These are phyloP conservation scores for Plasmodium gallinaceum DNA, from an alignment of 169 alveolate species.

Conservation along the genomic window DNA sequence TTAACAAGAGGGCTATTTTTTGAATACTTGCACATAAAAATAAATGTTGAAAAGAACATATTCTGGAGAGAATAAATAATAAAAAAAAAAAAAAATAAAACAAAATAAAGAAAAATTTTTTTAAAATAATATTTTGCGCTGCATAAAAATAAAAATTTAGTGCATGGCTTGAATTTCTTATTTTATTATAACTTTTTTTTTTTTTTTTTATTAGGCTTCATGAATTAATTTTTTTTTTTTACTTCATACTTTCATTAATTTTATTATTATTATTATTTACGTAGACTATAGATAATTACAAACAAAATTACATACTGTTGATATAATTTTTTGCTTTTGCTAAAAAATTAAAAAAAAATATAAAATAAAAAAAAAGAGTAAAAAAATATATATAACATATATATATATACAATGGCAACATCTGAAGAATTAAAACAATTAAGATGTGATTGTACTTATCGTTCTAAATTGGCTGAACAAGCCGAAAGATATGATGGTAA, in stretches of 20 bases:
- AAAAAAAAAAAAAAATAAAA: conserved; percentile 8
- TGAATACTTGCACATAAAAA: conserved; percentile 11
- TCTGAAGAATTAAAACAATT: conserved; percentile 76
- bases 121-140: conserved; percentile 9
- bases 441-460: conserved; percentile 86
- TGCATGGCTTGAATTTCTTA: not conserved
- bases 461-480: conserved; percentile 99
- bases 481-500: conserved; percentile 99
- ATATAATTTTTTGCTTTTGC: conserved; percentile 9
- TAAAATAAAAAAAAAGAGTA: conserved; percentile 6
- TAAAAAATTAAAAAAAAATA: conserved; percentile 1
- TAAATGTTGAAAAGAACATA: conserved; percentile 27
- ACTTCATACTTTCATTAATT: conserved; percentile 1
- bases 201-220: not conserved
- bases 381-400: conserved; percentile 5
- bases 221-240: not conserved
- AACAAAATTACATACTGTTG: conserved; percentile 1
- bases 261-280: conserved; percentile 11
- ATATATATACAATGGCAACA: conserved; percentile 49
- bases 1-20: conserved; percentile 16
- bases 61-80: conserved; percentile 38
- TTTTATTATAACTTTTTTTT: too few relatives aligned
- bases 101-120: conserved; percentile 6
- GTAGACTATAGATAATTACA: conserved; percentile 9
- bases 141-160: not conserved